These are phyloP conservation scores for Anthracocystis setariae DNA, from an alignment of 1,284 basidiomycete species.

Conservation along the genomic window DNA sequence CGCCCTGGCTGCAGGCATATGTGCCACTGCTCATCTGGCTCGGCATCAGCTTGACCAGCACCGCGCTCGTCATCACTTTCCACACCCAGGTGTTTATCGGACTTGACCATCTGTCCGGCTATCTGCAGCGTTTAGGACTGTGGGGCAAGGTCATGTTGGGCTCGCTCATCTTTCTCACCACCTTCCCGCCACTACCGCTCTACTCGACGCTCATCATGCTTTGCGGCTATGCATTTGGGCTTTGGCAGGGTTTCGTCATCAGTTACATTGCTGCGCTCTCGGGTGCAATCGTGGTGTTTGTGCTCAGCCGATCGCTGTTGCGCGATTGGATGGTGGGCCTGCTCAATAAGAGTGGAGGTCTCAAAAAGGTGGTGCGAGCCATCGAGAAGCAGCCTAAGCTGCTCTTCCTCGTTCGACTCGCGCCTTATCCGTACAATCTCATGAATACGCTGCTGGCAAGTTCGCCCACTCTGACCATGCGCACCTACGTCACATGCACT, in stretches of 20 bases:
- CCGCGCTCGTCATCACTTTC: constrained; percentile 64
- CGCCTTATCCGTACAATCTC: constrained; percentile 76
- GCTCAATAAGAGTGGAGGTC: constrained; percentile 72
- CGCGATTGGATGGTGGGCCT: constrained; percentile 77
- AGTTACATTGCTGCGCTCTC: constrained; percentile 84
- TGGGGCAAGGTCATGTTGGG: constrained; percentile 58
- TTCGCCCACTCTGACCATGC: constrained; percentile 81
- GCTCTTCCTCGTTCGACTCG: constrained; percentile 84
- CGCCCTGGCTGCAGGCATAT: constrained; percentile 66
- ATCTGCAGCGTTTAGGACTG: constrained; percentile 56
- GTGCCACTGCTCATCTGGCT: constrained; percentile 68
- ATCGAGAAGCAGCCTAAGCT: constrained; percentile 84
- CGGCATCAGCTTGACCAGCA: constrained; percentile 63
- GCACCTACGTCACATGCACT: constrained; percentile 81
- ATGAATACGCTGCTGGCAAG: constrained; percentile 88
- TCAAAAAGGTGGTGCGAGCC: constrained; percentile 75
- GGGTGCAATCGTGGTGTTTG: constrained; percentile 81
- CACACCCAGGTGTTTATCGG: constrained; percentile 65
- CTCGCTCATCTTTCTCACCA: constrained; percentile 66
- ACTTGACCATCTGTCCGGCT: constrained; percentile 56
- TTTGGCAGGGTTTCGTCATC: constrained; percentile 80
- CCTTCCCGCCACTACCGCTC: constrained; percentile 77
- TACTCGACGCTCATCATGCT: constrained; percentile 88
- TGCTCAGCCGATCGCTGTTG: constrained; percentile 78
- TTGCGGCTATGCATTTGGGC: constrained; percentile 85